phyloP scores from a whole-genome alignment of 805 yeast species.

The Wickerhamiella nectarea region DNA sequence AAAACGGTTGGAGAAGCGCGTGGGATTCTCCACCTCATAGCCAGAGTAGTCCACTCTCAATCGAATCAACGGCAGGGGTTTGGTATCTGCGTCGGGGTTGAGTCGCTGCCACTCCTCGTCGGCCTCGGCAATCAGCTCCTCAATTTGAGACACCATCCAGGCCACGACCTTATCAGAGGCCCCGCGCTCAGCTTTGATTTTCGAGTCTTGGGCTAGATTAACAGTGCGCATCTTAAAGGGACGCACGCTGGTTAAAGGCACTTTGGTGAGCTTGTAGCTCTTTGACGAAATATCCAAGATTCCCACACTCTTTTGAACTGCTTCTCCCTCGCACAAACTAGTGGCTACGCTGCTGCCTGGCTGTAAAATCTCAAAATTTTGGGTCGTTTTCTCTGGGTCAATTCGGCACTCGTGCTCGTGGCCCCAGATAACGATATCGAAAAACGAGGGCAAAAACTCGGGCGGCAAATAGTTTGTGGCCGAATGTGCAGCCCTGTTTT shows the following conservation, averaged over 20 bases:
- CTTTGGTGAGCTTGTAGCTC: constrained; percentile 42
- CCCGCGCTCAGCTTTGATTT: constrained; percentile 9
- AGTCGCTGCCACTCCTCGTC: constrained; percentile 33
- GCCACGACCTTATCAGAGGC: constrained; percentile 38
- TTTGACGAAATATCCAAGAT: constrained; percentile 50
- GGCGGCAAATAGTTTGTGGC: constrained; percentile 78
- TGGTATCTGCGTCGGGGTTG: constrained; percentile 26
- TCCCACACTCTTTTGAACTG: constrained; percentile 59
- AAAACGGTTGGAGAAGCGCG: constrained; percentile 78
- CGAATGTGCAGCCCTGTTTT: constrained; percentile 69
- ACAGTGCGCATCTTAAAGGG: constrained; percentile 70
- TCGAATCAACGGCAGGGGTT: constrained; percentile 74
- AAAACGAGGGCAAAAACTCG: constrained; percentile 60
- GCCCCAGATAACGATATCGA: constrained; percentile 88
- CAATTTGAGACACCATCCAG: constrained; percentile 51
- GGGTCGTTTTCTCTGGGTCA: constrained; percentile 39
- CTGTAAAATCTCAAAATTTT: constrained; percentile 63
- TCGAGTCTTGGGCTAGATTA: constrained; percentile 29
- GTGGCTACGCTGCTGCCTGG: constrained; percentile 95
- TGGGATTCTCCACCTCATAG: constrained; percentile 80
- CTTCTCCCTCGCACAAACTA: constrained; percentile 73
- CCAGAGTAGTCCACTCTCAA: constrained; percentile 79
- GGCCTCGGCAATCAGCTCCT: constrained; percentile 50
- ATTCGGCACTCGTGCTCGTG: constrained; percentile 94
- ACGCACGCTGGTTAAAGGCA: constrained; percentile 56